phyloP scores from a whole-genome alignment of 208 protist species.

The Acanthamoeba royreba region DNA sequence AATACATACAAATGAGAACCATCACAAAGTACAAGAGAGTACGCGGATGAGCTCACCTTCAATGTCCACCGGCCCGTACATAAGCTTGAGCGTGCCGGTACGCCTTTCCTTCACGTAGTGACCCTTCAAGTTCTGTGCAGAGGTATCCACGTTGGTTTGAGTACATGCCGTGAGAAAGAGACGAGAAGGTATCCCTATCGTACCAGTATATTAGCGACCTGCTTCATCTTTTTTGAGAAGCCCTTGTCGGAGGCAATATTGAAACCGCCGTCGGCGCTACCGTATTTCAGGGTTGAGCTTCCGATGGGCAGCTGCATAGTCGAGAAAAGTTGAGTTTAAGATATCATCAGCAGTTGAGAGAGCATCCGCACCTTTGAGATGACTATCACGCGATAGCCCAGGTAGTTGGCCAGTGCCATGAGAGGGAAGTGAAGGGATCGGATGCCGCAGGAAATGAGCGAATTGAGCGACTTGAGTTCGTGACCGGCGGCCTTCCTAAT shows the following conservation, averaged over 20 bases:
- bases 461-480: constrained; percentile 39
- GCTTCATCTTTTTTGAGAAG: not conserved
- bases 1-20: too few species aligned
- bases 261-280: not conserved
- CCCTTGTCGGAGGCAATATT: not conserved
- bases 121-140: not conserved
- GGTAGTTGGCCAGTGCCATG: constrained; percentile 40
- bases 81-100: not conserved
- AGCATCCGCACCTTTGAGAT: constrained; percentile 7
- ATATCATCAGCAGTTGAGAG: too few species aligned
- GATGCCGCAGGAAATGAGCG: constrained; percentile 35
- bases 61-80: constrained; percentile 40
- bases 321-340: too few species aligned
- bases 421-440: constrained; percentile 41
- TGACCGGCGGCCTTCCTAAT: constrained; percentile 28
- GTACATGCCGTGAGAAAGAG: not conserved
- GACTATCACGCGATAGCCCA: constrained; percentile 4
- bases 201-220: not conserved
- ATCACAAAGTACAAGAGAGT: too few species aligned
- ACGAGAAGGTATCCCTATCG: not conserved
- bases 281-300: not conserved
- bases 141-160: not conserved
- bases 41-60: too few species aligned
- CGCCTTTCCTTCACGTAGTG: constrained; percentile 5
- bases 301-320: not conserved